phyloP scores from a whole-genome alignment of 768 basidiomycete species.

The Coprinellus aureogranulatus region DNA sequence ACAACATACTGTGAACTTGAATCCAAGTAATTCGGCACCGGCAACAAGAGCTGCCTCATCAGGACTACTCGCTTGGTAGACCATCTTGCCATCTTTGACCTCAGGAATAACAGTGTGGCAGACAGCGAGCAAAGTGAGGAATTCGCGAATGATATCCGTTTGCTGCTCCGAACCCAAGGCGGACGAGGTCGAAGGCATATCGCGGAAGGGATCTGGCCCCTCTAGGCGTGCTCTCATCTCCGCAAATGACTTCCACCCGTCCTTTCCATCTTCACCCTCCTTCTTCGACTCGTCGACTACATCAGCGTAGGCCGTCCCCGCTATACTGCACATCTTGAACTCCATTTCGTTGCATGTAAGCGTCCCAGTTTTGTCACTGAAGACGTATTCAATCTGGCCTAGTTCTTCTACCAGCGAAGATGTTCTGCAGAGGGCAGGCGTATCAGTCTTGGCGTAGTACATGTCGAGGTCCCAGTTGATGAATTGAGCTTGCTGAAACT shows the following conservation, averaged over 20 bases:
- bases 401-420: slow-evolving; percentile 98
- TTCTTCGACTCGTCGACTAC: slow-evolving; percentile 85
- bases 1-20: slow-evolving; percentile 83
- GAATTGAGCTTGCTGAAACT: slow-evolving; percentile 94
- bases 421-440: slow-evolving; percentile 95
- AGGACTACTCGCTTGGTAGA: slow-evolving; percentile 95
- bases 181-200: slow-evolving; percentile 36
- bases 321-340: slow-evolving; percentile 86
- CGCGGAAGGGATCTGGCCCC: slow-evolving; percentile 59
- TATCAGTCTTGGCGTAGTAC: slow-evolving; percentile 95
- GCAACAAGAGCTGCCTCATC: slow-evolving; percentile 96
- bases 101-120: slow-evolving; percentile 99
- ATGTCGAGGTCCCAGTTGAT: slow-evolving; percentile 99
- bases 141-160: slow-evolving; percentile 60
- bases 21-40: slow-evolving; percentile 89
- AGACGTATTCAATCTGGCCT: slow-evolving; percentile 96
- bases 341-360: slow-evolving; percentile 99
- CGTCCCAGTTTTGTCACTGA: slow-evolving; percentile 94
- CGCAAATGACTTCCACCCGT: slow-evolving; percentile 77
- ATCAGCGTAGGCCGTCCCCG: slow-evolving; percentile 86
- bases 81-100: slow-evolving; percentile 80
- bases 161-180: slow-evolving; percentile 36
- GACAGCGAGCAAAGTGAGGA: slow-evolving; percentile 83
- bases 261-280: slow-evolving; percentile 54
- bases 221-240: slow-evolving; percentile 62